Conservation (phyloP, 257 asterid genomes). For the Solanum medicagineum region DNA sequence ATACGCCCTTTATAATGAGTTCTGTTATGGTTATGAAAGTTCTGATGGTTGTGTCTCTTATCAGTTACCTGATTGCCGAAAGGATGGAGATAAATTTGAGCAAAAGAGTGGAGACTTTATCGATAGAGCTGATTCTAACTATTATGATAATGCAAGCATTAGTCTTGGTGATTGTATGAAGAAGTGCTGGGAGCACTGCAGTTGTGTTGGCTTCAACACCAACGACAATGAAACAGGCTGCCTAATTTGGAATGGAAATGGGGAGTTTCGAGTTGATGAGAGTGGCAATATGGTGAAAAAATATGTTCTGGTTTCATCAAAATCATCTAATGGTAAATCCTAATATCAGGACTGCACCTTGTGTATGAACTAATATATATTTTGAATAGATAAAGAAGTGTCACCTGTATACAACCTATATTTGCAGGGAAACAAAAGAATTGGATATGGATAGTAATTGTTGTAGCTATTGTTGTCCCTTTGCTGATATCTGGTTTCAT, state of each 20-base stretch:
- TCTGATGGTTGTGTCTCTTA: constrained; percentile 8
- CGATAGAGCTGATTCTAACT: rapidly evolving
- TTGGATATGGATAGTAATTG: constrained; percentile 7
- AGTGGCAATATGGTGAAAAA: not conserved
- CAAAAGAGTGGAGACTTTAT: not conserved
- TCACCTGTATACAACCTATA: not conserved
- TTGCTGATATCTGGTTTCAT: not conserved
- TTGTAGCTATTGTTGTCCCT: not conserved
- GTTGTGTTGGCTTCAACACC: not conserved
- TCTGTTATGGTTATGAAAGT: not conserved
- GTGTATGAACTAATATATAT: not conserved
- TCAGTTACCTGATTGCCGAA: constrained; percentile 5
- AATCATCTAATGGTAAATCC: not conserved
- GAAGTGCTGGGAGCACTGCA: not conserved
- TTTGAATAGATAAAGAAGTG: not conserved
- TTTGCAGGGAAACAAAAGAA: not conserved
- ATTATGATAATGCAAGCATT: not conserved
- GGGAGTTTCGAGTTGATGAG: not conserved
- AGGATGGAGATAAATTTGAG: constrained; percentile 1
- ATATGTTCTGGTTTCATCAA: not conserved
- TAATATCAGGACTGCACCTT: not conserved
- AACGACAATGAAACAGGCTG: not conserved
- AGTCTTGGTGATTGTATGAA: not conserved
- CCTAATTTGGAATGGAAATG: not conserved
- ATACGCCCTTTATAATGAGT: not conserved